Base-by-base conservation (phyloP, 1,284 basidiomycete species). In the Schizophyllum amplum region DNA sequence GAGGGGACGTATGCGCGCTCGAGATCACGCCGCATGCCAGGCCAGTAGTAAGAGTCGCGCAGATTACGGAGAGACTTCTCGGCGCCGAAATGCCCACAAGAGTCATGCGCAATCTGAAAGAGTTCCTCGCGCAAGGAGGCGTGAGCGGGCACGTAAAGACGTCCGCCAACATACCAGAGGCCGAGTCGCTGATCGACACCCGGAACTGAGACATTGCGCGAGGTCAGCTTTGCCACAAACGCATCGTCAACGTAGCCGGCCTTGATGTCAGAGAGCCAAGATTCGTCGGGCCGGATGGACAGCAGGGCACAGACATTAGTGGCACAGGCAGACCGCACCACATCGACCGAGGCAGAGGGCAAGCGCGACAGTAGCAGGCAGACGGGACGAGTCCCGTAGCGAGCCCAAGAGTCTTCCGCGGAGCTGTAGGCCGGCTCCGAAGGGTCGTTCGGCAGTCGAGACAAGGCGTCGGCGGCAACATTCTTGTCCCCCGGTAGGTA, bases 401-500 rank as follows among this genome's bases (percentile, higher is more conserved):
- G n/a, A n/a, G n/a, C n/a, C n/a, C n/a, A n/a, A n/a, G n/a, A n/a
- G n/a, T n/a, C n/a, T n/a, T n/a, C n/a, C n/a, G n/a, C n/a, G n/a
- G n/a, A n/a, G n/a, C n/a, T n/a, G n/a, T n/a, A n/a, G n/a, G n/a
- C n/a, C n/a, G n/a, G n/a, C n/a, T n/a, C n/a, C n/a, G n/a, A n/a
- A n/a, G n/a, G n/a, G n/a, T n/a, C n/a, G n/a, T n/a, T n/a, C 59
- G 0, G 62, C 60, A 55, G 61, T 2, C 67, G 60, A 0, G 72
- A 76, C 0, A 76, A 57, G 0, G 72, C 67, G 52, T 76, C 72
- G 0, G 75, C 70, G 0, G 67, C 67, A n/a, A n/a, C n/a, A n/a
- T n/a, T n/a, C n/a, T n/a, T n/a, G n/a, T n/a, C n/a, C n/a, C n/a
- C n/a, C n/a, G 0, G 74, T 73, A 17, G 56, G 55, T 2, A 77